Evolutionary conservation across 768 basidiomycete species (phyloP).

Genomic region (Suillus decipiens): DNA sequence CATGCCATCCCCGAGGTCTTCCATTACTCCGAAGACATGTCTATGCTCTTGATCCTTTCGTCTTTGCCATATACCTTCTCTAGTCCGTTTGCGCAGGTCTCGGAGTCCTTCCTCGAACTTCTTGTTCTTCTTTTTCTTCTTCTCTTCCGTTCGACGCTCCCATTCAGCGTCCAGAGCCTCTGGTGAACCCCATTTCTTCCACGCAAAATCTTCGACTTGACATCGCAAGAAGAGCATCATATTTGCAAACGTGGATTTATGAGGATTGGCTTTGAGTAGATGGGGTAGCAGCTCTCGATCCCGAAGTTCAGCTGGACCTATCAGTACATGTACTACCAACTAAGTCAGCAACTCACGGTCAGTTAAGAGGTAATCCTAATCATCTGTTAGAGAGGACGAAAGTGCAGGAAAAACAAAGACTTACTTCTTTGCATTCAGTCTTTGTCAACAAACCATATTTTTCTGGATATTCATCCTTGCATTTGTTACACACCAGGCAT

Average conservation of each 20-base stretch:
- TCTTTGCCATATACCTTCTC: constrained; percentile 88
- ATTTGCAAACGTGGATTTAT: constrained; percentile 93
- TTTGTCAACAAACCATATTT: constrained; percentile 95
- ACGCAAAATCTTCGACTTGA: constrained; percentile 96
- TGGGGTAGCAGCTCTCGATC: constrained; percentile 94
- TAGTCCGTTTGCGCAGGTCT: constrained; percentile 82
- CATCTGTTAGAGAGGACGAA: constrained; percentile 8
- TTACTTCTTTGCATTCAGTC: constrained; percentile 95
- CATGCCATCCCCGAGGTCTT: constrained; percentile 52
- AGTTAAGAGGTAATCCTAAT: constrained; percentile 90
- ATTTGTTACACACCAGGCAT: constrained; percentile 84
- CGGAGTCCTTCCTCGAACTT: constrained; percentile 92
- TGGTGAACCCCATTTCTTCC: constrained; percentile 96
- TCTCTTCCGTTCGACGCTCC: constrained; percentile 73
- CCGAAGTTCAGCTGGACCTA: constrained; percentile 77
- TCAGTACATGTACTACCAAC: constrained; percentile 5
- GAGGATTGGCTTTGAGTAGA: constrained; percentile 90
- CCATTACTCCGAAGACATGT: constrained; percentile 73
- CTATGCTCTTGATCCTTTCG: constrained; percentile 86
- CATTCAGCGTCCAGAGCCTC: constrained; percentile 91
- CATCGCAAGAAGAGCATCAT: constrained; percentile 98
- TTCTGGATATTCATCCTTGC: constrained; percentile 88
- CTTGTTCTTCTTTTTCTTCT: constrained; percentile 87
- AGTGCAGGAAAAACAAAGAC: constrained; percentile 20
- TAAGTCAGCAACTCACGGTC: constrained; percentile 60